Evolutionary conservation across 2,329 filamentous ascomycete species (phyloP).

Genomic region (Nigrograna mackinnonii): DNA sequence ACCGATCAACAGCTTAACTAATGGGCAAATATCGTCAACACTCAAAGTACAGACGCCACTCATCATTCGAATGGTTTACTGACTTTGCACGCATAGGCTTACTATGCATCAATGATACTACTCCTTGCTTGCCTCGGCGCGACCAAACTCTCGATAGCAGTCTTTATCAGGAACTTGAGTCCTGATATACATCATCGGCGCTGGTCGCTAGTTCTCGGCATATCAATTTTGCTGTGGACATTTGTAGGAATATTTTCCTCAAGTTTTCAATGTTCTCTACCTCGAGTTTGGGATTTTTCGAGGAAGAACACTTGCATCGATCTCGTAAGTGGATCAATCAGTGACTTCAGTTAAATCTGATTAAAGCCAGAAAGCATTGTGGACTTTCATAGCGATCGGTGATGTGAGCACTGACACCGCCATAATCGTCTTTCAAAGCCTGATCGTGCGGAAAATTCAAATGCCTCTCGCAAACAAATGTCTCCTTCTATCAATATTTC

Average conservation of each 20-base stretch:
- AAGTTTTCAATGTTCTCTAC: slow-evolving; percentile 6
- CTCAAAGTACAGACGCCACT: no score
- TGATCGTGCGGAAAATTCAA: slow-evolving; percentile 5
- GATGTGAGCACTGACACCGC: slow-evolving; percentile 4
- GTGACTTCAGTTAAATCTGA: no score
- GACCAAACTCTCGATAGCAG: slow-evolving; percentile 5
- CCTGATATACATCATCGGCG: neutral
- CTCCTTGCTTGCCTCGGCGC: no score
- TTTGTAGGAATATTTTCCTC: slow-evolving; percentile 6
- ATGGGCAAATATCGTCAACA: no score
- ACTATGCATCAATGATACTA: no score
- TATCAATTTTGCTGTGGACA: slow-evolving; percentile 4
- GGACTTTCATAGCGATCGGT: slow-evolving; percentile 6
- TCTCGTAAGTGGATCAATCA: no score
- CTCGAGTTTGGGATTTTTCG: slow-evolving; percentile 6
- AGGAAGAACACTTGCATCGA: slow-evolving; percentile 2
- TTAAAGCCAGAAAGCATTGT: no score
- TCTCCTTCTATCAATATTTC: slow-evolving; percentile 6
- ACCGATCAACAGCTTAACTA: no score
- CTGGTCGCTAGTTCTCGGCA: neutral
- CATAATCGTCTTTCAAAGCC: slow-evolving; percentile 6
- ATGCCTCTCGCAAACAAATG: slow-evolving; percentile 3
- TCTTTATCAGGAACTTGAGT: slow-evolving; percentile 3
- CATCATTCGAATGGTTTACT: no score
- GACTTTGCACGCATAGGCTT: no score